phyloP scores from a whole-genome alignment of 768 basidiomycete genomes.

The Leccinum olivaceopallidum region DNA sequence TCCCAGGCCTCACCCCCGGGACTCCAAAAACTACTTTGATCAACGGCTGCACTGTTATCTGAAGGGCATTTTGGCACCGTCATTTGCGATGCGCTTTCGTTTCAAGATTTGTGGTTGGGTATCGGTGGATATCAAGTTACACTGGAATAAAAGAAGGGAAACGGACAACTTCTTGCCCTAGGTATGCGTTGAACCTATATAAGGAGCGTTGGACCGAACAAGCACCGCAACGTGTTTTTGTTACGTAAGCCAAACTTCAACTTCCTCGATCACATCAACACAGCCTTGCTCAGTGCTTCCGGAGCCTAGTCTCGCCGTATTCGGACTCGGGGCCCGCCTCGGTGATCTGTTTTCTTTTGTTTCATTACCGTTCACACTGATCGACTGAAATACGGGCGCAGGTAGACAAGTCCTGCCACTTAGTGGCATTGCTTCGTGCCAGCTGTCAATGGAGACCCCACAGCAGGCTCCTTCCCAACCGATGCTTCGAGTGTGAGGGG shows the following conservation, averaged over 20 bases:
- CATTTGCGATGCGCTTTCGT: constrained; percentile 14
- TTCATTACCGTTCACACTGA: background rate
- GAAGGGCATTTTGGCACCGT: constrained; percentile 44
- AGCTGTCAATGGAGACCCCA: no score
- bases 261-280: no score
- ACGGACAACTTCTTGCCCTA: background rate
- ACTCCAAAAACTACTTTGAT: constrained; percentile 68
- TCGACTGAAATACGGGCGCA: background rate
- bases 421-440: background rate
- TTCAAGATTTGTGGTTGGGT: background rate
- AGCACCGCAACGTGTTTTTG: background rate
- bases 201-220: background rate
- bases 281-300: no score
- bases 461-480: no score
- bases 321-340: background rate
- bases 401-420: background rate
- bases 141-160: background rate
- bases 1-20: constrained; percentile 56
- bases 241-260: background rate
- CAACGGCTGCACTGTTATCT: constrained; percentile 47
- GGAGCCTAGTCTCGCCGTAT: no score
- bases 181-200: background rate
- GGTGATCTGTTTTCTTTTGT: no score
- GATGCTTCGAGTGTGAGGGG: no score
- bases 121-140: background rate